Conservation (phyloP, 2,329 filamentous ascomycete species). For the Didymella arachidicola region DNA sequence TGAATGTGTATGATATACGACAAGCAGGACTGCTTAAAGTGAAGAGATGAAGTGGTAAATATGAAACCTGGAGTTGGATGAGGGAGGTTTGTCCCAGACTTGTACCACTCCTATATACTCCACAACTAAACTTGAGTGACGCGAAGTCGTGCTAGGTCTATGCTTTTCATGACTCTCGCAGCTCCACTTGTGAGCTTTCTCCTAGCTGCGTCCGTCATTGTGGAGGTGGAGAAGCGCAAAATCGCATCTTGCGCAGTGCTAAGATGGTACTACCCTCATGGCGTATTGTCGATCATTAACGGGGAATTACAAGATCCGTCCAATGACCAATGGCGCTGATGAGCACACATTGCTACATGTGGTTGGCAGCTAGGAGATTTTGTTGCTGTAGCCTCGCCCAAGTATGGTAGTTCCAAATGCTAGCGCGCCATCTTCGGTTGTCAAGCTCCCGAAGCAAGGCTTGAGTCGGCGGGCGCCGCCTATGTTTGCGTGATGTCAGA, state of each 20-base stretch:
- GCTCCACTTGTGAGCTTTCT: neutral
- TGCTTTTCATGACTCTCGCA: neutral
- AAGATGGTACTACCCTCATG: slow-evolving; percentile 2
- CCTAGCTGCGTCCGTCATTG: slow-evolving; percentile 10
- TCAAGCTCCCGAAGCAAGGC: slow-evolving; percentile 9
- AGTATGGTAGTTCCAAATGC: neutral
- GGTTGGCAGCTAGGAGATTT: neutral
- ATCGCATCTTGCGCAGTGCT: neutral
- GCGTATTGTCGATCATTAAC: slow-evolving; percentile 11
- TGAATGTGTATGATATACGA: neutral
- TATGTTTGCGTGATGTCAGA: slow-evolving; percentile 9
- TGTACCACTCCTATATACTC: slow-evolving; percentile 5
- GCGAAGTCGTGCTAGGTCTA: neutral
- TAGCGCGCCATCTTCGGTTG: slow-evolving; percentile 8
- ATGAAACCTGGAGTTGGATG: neutral
- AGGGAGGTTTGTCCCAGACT: neutral
- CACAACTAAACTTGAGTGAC: neutral
- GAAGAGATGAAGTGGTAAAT: neutral
- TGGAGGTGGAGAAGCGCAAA: neutral
- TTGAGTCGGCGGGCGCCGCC: slow-evolving; percentile 5
- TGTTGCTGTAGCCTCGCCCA: slow-evolving; percentile 10
- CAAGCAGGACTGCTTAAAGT: too few relatives aligned
- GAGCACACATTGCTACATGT: neutral
- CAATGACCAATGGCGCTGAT: neutral
- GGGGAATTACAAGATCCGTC: neutral